These are phyloP conservation scores for Trifolium pratense DNA, from an alignment of 306 rosid genomes.

Conservation along the genomic window DNA sequence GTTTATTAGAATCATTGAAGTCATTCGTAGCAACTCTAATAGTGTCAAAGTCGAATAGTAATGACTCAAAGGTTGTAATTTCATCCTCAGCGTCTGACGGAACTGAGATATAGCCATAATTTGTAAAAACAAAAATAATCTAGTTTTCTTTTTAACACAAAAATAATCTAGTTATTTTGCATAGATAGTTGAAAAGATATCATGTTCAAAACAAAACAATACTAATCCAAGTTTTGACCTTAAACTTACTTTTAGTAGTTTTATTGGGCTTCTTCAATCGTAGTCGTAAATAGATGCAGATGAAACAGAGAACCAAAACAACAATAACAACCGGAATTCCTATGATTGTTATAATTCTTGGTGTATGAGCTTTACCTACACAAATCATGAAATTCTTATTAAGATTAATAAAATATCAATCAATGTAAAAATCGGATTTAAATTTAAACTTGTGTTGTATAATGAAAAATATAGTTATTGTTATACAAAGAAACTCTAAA, in stretches of 20 bases:
- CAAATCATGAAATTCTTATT: too few relatives aligned
- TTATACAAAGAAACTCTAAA: too few relatives aligned
- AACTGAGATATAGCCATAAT: not conserved
- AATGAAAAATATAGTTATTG: too few relatives aligned
- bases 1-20: constrained; percentile 1
- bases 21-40: constrained; percentile 8
- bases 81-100: not conserved
- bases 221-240: not conserved
- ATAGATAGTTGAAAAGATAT: not conserved
- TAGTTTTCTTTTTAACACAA: too few relatives aligned
- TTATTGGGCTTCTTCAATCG: not conserved
- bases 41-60: not conserved
- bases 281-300: constrained; percentile 10
- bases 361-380: constrained; percentile 16
- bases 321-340: not conserved
- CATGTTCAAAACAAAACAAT: not conserved
- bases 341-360: not conserved
- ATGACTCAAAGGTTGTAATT: not conserved
- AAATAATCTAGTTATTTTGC: not conserved
- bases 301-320: not conserved
- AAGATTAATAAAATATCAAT: not conserved
- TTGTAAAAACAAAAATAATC: not conserved
- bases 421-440: too few relatives aligned
- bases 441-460: too few relatives aligned
- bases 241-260: not conserved